These are phyloP conservation scores for Middelhovenomyces tepae DNA, from an alignment of 805 yeast genomes.

Conservation along the genomic window DNA sequence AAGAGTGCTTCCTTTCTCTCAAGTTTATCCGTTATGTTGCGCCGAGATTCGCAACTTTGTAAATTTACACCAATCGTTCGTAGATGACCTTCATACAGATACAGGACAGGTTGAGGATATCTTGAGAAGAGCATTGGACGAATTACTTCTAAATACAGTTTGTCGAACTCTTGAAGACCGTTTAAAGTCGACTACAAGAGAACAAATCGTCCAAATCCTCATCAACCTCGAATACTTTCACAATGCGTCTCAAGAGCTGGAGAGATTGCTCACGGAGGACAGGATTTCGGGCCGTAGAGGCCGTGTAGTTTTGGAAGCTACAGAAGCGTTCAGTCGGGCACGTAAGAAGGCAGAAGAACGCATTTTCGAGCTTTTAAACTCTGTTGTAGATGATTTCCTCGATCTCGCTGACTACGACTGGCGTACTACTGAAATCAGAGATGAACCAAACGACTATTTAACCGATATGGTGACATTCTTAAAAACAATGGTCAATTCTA, in stretches of 20 bases:
- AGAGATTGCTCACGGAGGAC: slow-evolving; percentile 31
- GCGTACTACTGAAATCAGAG: slow-evolving; percentile 43
- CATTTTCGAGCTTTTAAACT: slow-evolving; percentile 74
- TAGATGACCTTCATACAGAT: slow-evolving; percentile 54
- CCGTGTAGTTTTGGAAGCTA: slow-evolving; percentile 42
- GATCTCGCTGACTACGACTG: slow-evolving; percentile 85
- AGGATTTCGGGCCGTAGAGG: slow-evolving; percentile 30
- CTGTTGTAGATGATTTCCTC: slow-evolving; percentile 66
- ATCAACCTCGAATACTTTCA: slow-evolving; percentile 83
- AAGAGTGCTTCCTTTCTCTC: slow-evolving; percentile 75
- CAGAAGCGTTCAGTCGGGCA: slow-evolving; percentile 46
- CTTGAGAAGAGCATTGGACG: slow-evolving; percentile 54
- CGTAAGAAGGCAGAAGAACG: slow-evolving; percentile 69
- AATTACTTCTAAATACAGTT: slow-evolving; percentile 58
- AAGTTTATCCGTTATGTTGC: slow-evolving; percentile 80
- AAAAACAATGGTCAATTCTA: slow-evolving; percentile 76
- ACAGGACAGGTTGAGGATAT: slow-evolving; percentile 52
- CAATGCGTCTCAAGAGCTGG: slow-evolving; percentile 61
- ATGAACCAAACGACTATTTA: slow-evolving; percentile 64
- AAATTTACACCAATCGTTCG: slow-evolving; percentile 52
- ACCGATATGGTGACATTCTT: slow-evolving; percentile 79
- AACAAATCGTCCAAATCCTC: slow-evolving; percentile 80
- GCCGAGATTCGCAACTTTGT: slow-evolving; percentile 61
- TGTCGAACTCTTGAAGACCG: slow-evolving; percentile 53
- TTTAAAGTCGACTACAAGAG: slow-evolving; percentile 68